Conservation (phyloP, 805 yeast species). For the Starmera quercuum region DNA sequence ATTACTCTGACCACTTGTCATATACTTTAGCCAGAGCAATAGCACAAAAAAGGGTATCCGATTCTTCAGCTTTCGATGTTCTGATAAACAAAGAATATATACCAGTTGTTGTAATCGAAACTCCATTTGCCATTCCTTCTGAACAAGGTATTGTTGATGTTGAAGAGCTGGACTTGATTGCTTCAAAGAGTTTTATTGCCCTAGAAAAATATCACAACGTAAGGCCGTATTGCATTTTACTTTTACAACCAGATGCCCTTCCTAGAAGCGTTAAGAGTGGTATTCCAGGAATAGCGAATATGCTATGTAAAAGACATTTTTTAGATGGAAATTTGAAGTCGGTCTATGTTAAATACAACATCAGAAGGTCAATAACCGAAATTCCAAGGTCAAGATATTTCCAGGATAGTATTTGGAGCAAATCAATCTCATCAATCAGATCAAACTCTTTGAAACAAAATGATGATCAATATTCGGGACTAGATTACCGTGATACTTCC, state of each 20-base stretch:
- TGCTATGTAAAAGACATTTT: slow-evolving; percentile 71
- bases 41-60: slow-evolving; percentile 57
- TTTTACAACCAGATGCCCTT: slow-evolving; percentile 71
- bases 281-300: slow-evolving; percentile 87
- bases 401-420: slow-evolving; percentile 80
- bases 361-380: slow-evolving; percentile 52
- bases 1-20: slow-evolving; percentile 81
- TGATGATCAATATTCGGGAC: slow-evolving; percentile 70
- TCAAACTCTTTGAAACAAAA: slow-evolving; percentile 49
- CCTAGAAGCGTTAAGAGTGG: slow-evolving; percentile 84
- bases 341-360: slow-evolving; percentile 72
- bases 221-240: slow-evolving; percentile 72
- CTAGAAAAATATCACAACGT: slow-evolving; percentile 59
- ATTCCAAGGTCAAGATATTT: slow-evolving; percentile 72
- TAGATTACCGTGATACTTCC: slow-evolving; percentile 69
- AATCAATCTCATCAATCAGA: slow-evolving; percentile 46
- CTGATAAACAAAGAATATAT: slow-evolving; percentile 65
- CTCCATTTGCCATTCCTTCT: slow-evolving; percentile 39
- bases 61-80: slow-evolving; percentile 87
- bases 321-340: slow-evolving; percentile 75
- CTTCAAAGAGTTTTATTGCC: slow-evolving; percentile 35
- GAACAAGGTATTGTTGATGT: slow-evolving; percentile 23
- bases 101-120: slow-evolving; percentile 81
- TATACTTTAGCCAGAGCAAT: slow-evolving; percentile 79
- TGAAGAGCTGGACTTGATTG: slow-evolving; percentile 40